These are phyloP conservation scores for Metschnikowia rubicola DNA, from an alignment of 805 yeast species.

Conservation along the genomic window DNA sequence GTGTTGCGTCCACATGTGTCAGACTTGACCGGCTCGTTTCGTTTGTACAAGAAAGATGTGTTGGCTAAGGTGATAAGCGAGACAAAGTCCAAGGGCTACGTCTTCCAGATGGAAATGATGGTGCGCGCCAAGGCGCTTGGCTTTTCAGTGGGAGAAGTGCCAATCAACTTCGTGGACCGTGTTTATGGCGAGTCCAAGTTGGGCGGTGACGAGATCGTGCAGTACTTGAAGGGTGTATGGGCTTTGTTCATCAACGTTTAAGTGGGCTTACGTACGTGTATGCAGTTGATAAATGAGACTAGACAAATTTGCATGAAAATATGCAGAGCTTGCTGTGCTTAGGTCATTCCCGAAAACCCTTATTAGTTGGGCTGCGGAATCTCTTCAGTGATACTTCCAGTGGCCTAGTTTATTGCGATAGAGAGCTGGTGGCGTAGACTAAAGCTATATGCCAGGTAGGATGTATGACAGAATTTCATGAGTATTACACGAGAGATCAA, in stretches of 20 bases:
- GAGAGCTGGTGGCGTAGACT: too few species aligned
- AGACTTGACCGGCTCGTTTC: conserved; percentile 74
- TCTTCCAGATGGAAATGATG: conserved; percentile 87
- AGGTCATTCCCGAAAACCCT: too few species aligned
- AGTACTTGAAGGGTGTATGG: conserved; percentile 76
- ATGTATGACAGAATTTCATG: too few species aligned
- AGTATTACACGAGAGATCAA: too few species aligned
- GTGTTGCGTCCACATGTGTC: conserved; percentile 69
- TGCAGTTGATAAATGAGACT: too few species aligned
- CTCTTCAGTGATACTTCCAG: too few species aligned
- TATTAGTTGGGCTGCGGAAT: too few species aligned
- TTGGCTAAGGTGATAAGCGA: conserved; percentile 62
- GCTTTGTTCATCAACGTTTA: conserved; percentile 59
- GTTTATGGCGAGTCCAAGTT: conserved; percentile 74
- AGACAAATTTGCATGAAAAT: too few species aligned
- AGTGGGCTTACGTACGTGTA: background rate
- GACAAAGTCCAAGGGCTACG: conserved; percentile 74
- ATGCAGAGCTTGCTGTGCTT: too few species aligned
- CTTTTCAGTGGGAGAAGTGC: conserved; percentile 74
- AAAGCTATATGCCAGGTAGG: too few species aligned
- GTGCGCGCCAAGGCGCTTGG: conserved; percentile 75
- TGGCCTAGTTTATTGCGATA: too few species aligned
- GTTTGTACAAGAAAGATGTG: conserved; percentile 69
- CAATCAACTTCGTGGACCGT: conserved; percentile 75
- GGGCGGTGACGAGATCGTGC: conserved; percentile 79